Evolutionary conservation across 2,329 filamentous ascomycete species (phyloP).

Genomic region (Colletotrichum cuscutae): DNA sequence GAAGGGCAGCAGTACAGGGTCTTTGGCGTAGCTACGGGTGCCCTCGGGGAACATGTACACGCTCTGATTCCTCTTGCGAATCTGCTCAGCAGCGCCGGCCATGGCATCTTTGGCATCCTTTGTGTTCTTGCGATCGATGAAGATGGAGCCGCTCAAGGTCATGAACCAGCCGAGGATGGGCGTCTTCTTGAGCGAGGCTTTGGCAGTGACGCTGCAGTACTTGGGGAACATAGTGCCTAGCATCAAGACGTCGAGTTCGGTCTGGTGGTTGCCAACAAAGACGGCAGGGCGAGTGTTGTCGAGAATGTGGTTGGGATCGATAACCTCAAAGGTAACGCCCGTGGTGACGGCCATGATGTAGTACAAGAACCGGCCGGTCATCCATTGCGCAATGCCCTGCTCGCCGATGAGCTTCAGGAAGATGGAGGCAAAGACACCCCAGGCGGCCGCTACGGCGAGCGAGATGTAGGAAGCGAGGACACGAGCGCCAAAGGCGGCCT

Average conservation of each 20-base stretch:
- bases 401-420: slow-evolving; percentile 77
- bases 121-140: slow-evolving; percentile 91
- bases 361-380: slow-evolving; percentile 82
- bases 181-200: slow-evolving; percentile 73
- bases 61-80: slow-evolving; percentile 76
- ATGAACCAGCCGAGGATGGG: slow-evolving; percentile 97
- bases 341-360: slow-evolving; percentile 79
- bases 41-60: slow-evolving; percentile 94
- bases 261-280: slow-evolving; percentile 95
- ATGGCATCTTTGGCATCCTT: slow-evolving; percentile 87
- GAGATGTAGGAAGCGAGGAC: slow-evolving; percentile 73
- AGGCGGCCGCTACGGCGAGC: slow-evolving; percentile 70
- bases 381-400: slow-evolving; percentile 86
- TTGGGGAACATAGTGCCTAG: slow-evolving; percentile 89
- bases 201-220: slow-evolving; percentile 93
- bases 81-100: slow-evolving; percentile 82
- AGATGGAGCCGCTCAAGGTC: slow-evolving; percentile 86
- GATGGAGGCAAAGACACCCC: slow-evolving; percentile 81
- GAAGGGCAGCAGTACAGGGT: slow-evolving; percentile 88
- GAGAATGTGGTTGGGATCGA: slow-evolving; percentile 73
- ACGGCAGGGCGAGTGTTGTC: slow-evolving; percentile 80
- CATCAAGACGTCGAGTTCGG: slow-evolving; percentile 93
- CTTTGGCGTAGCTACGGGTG: slow-evolving; percentile 87
- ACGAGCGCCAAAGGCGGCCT: slow-evolving; percentile 76
- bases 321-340: slow-evolving; percentile 81